Conservation (phyloP, 768 basidiomycete genomes). For the Termitomyces sp. region DNA sequence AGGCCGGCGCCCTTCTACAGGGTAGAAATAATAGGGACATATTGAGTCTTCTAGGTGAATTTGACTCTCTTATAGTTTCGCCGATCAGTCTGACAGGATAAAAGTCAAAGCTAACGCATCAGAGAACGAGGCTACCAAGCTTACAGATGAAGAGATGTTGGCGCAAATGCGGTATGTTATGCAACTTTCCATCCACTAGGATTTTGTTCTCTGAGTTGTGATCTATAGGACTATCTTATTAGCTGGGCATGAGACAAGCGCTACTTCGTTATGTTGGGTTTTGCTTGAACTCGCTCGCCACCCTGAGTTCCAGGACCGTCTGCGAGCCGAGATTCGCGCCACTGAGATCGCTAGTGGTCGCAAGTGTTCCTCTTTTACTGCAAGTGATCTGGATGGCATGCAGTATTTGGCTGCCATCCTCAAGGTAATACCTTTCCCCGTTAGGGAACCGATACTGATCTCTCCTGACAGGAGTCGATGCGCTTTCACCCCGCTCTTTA, state of each 20-base stretch:
- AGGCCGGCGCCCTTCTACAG: constrained; percentile 41
- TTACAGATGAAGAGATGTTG: constrained; percentile 38
- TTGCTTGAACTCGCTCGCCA: constrained; percentile 59
- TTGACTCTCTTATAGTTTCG: not conserved
- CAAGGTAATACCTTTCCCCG: constrained; percentile 27
- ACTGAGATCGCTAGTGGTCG: constrained; percentile 32
- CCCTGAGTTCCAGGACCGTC: constrained; percentile 52
- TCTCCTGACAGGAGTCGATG: constrained; percentile 38
- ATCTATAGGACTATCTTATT: constrained; percentile 37
- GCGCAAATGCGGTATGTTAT: constrained; percentile 32
- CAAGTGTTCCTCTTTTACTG: constrained; percentile 38
- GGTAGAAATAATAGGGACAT: constrained; percentile 52
- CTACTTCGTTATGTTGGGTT: constrained; percentile 56
- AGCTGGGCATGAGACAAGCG: constrained; percentile 59
- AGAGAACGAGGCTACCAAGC: constrained; percentile 26
- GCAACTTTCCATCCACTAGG: not conserved
- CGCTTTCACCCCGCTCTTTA: constrained; percentile 51
- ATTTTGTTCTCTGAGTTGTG: not conserved
- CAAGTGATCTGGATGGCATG: constrained; percentile 48
- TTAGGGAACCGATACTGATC: not conserved
- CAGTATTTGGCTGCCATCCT: constrained; percentile 43
- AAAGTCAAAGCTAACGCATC: constrained; percentile 44
- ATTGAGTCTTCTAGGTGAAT: constrained; percentile 51
- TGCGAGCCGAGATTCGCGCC: constrained; percentile 57
- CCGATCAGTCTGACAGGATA: not conserved